phyloP scores from a whole-genome alignment of 306 rosid genomes.

The Ormosia semicastrata region DNA sequence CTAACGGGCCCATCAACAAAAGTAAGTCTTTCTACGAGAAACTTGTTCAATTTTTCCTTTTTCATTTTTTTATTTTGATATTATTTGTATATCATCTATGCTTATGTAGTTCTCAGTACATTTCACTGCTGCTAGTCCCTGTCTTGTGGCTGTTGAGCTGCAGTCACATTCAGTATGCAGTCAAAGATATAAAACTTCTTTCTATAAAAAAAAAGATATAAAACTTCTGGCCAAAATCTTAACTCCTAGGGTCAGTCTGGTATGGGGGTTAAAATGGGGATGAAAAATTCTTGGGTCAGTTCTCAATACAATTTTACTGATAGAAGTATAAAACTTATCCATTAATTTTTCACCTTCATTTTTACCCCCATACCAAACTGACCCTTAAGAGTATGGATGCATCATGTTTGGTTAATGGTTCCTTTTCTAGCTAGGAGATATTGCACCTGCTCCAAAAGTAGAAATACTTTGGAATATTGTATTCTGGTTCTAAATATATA shows the following conservation, averaged over 20 bases:
- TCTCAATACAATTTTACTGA: too few relatives aligned
- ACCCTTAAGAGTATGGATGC: not conserved
- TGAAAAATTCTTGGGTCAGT: not conserved
- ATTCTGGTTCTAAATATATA: not conserved
- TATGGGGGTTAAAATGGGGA: not conserved
- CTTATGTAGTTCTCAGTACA: not conserved
- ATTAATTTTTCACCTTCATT: not conserved
- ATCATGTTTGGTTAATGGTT: not conserved
- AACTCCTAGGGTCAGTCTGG: not conserved
- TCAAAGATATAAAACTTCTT: not conserved
- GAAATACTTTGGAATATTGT: not conserved
- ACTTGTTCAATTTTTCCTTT: not conserved
- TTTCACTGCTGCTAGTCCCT: not conserved
- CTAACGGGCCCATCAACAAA: constrained; percentile 9
- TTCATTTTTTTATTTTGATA: not conserved
- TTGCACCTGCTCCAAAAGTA: not conserved
- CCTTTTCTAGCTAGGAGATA: not conserved
- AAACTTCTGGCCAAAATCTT: not conserved
- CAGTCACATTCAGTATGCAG: not conserved
- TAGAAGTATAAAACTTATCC: not conserved
- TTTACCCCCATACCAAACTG: not conserved
- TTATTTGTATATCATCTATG: not conserved
- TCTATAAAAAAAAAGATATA: not conserved
- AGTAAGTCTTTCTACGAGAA: constrained; percentile 34
- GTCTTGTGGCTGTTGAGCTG: not conserved